Evolutionary conservation across 768 basidiomycete genomes (phyloP).

Genomic region (Mycena epipterygia): DNA sequence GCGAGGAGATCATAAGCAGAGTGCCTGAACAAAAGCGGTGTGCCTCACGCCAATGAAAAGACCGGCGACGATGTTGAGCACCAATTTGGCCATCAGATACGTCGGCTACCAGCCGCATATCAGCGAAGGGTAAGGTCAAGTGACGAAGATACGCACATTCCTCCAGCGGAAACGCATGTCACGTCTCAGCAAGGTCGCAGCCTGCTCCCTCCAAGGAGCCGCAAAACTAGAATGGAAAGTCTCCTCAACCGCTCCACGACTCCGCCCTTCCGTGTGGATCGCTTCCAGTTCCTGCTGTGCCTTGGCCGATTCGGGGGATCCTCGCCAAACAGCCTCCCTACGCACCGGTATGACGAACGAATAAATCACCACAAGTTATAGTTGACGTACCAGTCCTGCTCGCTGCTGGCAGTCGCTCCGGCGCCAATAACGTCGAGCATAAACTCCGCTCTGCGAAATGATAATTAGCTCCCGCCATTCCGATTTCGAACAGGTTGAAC

Average conservation of each 20-base stretch:
- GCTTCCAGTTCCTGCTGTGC: constrained; percentile 56
- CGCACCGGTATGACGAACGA: neutral
- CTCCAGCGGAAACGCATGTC: constrained; percentile 65
- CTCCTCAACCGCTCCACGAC: constrained; percentile 52
- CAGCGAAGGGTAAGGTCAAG: neutral
- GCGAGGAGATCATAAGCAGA: constrained; percentile 1
- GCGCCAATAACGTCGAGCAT: constrained; percentile 84
- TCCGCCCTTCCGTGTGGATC: constrained; percentile 64
- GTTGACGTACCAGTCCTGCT: constrained; percentile 65
- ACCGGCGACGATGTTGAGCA: constrained; percentile 66
- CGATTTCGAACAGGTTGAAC: neutral
- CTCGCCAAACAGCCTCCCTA: constrained; percentile 65
- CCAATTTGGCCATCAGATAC: constrained; percentile 71
- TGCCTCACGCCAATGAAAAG: constrained; percentile 60
- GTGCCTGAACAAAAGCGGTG: neutral
- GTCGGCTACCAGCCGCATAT: constrained; percentile 50
- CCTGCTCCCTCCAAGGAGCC: constrained; percentile 66
- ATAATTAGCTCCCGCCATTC: neutral
- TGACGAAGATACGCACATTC: constrained; percentile 39
- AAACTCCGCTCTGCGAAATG: constrained; percentile 63
- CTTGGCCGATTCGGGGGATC: constrained; percentile 59
- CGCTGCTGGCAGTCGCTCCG: constrained; percentile 71
- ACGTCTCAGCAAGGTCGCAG: constrained; percentile 58
- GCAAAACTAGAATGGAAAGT: constrained; percentile 62
- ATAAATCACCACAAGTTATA: neutral